Base-by-base conservation (phyloP, 306 rosid genomes). In the Cucumis cinereus region DNA sequence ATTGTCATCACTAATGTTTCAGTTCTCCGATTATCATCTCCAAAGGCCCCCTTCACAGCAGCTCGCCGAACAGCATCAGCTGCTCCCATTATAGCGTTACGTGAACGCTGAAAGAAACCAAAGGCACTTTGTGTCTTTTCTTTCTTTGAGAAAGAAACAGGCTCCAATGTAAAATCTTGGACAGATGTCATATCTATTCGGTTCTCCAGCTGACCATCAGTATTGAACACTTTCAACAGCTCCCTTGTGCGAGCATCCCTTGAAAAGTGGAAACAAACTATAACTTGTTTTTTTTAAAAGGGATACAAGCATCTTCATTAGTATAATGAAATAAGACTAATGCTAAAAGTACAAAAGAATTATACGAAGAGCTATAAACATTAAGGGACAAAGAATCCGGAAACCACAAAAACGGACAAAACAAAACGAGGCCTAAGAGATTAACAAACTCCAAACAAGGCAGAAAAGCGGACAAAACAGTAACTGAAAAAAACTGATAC, bases 31-130 rank as follows among this genome's bases (percentile, higher is more conserved):
- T 86, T 88, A 80, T 93, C 98, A 81, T 93, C 98, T 74, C 97
- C 98, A 81, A 88, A 87, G 79, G 86, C 81, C 40, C 98, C 97
- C 87, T 90, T 91, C 38, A 81, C 92, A 70, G 98, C 94, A 82
- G 82, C 97, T 66, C 98, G 92, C 41, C 98, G 96, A 73, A 93
- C 96, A 85, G 96, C 97, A 90, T 90, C 98, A 35, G 98, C 96
- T 24, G 98, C 97, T 33, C 98, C 98, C 85, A 93, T 86, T 81
- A 93, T 80, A 74, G 90, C 97, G 84, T 91, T 93, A 33, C 98
- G 90, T 78, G 98, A 94, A 54, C 98, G 97, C 84, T 94, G 97
- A 77, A 94, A 86, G 86, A 94, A 94, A 45, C 98, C 97, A 81
- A 91, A 80, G 50, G 97, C 82, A 86, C 85, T 79, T 84, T 89